These are phyloP conservation scores for Pythium periplocum DNA, from an alignment of 352 stramenopile species.

Conservation along the genomic window DNA sequence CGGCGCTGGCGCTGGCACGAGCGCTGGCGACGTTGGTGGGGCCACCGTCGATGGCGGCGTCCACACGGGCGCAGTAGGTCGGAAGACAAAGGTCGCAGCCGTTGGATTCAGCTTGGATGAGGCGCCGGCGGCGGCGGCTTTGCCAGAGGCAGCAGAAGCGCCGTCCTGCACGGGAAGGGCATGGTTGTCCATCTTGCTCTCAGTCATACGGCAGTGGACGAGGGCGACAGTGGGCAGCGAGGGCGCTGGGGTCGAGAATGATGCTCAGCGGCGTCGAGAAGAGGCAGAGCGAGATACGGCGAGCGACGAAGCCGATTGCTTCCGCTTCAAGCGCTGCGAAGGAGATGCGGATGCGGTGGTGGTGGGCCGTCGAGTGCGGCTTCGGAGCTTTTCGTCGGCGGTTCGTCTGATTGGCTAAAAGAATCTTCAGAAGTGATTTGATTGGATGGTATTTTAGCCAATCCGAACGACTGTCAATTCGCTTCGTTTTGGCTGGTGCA, in stretches of 20 bases:
- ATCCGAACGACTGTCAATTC: background rate
- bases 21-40: background rate
- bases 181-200: conserved; percentile 14
- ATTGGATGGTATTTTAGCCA: background rate
- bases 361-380: conserved; percentile 1
- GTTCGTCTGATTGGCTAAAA: no score
- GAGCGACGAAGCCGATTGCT: conserved; percentile 22
- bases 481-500: conserved; percentile 19
- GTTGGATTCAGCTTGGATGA: conserved; percentile 49
- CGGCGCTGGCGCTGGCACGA: conserved; percentile 8
- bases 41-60: conserved; percentile 18
- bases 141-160: background rate
- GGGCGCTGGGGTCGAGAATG: background rate
- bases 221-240: background rate
- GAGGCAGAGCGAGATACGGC: background rate
- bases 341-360: no score
- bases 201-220: conserved; percentile 11
- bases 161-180: background rate
- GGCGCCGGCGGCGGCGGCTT: conserved; percentile 2
- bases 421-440: no score
- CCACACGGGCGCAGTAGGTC: conserved; percentile 41
- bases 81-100: conserved; percentile 68
- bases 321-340: conserved; percentile 15
- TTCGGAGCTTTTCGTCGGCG: no score
- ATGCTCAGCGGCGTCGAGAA: background rate